phyloP scores from a whole-genome alignment of 2,329 filamentous ascomycete species.

The Ambrosiella cleistominuta region DNA sequence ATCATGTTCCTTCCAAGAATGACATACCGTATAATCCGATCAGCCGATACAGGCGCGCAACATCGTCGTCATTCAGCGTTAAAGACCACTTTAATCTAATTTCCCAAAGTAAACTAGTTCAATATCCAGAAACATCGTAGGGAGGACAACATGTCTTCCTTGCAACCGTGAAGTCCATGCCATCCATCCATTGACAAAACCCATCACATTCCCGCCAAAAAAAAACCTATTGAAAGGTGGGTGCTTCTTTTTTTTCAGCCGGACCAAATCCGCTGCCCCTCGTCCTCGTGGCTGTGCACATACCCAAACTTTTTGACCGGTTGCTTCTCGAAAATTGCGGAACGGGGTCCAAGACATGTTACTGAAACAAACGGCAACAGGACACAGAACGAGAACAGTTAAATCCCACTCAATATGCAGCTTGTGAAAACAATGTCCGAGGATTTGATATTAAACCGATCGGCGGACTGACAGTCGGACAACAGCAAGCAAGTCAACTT shows the following conservation, averaged over 20 bases:
- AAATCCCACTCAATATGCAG: background rate
- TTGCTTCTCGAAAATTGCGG: background rate
- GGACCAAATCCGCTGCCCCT: no score
- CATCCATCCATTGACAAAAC: no score
- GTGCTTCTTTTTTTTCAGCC: background rate
- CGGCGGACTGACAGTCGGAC: no score
- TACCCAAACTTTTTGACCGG: background rate
- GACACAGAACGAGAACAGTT: background rate
- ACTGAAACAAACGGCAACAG: background rate
- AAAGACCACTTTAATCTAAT: background rate
- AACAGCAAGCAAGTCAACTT: no score
- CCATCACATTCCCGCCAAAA: no score
- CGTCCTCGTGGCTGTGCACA: background rate
- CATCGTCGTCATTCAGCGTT: background rate
- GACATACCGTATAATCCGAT: no score
- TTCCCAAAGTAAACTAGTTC: background rate
- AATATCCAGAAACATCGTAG: background rate
- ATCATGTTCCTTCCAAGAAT: no score
- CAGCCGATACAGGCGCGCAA: no score
- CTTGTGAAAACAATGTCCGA: no score
- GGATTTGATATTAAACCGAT: no score
- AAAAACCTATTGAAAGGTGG: background rate
- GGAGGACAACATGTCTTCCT: background rate
- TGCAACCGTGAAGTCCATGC: background rate
- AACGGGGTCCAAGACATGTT: background rate